Base-by-base conservation (phyloP, 192 early-diverging fungal species). In the Cetraspora pellucida region DNA sequence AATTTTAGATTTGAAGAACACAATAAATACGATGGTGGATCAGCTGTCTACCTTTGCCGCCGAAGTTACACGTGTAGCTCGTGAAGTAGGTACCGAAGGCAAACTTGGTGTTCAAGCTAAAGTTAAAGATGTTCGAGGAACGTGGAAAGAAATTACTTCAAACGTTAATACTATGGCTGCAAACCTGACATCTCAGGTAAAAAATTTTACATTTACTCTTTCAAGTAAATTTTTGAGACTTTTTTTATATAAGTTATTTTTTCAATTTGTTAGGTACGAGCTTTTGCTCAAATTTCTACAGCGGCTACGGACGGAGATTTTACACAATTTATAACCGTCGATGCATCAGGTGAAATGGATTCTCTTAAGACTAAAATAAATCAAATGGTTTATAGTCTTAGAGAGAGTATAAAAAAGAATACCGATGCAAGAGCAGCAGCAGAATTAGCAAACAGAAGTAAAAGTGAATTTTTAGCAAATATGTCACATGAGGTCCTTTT, bases 321-420 rank as follows among this genome's bases (percentile, higher is more conserved):
- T 52, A 89, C 88, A 14, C 84, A 87, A 23, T 85, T 91, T 77
- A 93, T 95, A 67, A 93, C 91, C 25, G 85, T 93, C 16, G 89
- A 91, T 68, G 92, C 92, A 6, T 90, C 89, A 43, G 93, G 93
- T 63, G 93, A 95, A 82, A 95, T 95, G 93, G 91, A 92, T 59
- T 89, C 89, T 49, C 85, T 94, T 73, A 92, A 93, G 79, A 90
- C 89, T 60, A 90, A 93, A 19, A 94, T 95, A 81, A 94, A 95
- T 79, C 88, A 93, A 71, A 94, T 95, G 92, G 91, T 94, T 4
- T 85, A 83, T 46, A 88, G 87, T n/a, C 83, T 95, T 37, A 87
- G 92, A 19, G 91, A 91, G 50, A 91, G 89, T 78, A 90, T 95
- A 59, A 85, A 90, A 78, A 90, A 91, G 85, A 91, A 95, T 80